Evolutionary conservation across 2,329 filamentous ascomycete species (phyloP).

Genomic region (Aspergillus viridinutans): DNA sequence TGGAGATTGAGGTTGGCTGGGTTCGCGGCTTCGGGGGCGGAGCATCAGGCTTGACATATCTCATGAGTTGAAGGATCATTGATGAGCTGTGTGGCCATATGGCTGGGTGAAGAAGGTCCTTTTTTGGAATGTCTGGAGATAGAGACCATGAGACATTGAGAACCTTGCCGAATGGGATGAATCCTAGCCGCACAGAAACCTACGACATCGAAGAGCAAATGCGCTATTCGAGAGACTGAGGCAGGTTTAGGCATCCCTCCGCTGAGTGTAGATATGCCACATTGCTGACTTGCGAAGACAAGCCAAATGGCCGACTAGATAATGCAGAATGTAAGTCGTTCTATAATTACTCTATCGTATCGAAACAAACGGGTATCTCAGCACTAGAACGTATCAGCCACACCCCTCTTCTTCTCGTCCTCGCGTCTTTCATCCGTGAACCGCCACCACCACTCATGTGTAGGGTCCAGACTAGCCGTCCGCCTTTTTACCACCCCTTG

Average conservation of each 20-base stretch:
- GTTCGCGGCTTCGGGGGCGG: neutral
- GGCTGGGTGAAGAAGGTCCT: too few species aligned
- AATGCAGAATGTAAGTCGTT: neutral
- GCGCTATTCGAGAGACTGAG: too few species aligned
- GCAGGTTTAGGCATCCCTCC: too few species aligned
- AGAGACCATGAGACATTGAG: too few species aligned
- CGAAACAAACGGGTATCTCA: neutral
- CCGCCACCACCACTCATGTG: slow-evolving; percentile 57
- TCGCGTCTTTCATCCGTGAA: slow-evolving; percentile 47
- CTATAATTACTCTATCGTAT: neutral
- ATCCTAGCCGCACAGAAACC: too few species aligned
- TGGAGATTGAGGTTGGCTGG: neutral
- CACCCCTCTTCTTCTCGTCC: slow-evolving; percentile 38
- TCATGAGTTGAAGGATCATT: neutral
- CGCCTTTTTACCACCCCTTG: slow-evolving; percentile 12
- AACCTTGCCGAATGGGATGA: too few species aligned
- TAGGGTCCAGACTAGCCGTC: slow-evolving; percentile 40
- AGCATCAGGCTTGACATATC: neutral
- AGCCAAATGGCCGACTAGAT: neutral
- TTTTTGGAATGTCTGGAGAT: too few species aligned
- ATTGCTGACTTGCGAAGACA: neutral
- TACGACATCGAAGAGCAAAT: too few species aligned
- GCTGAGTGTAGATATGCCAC: too few species aligned
- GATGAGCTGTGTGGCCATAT: too few species aligned
- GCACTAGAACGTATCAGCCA: neutral